Percentiles rank a stretch among this genome's conserved stretches.
These are phyloP conservation scores for Dovyalis caffra DNA, from an alignment of 345 rosid species.

Conservation along the genomic window DNA sequence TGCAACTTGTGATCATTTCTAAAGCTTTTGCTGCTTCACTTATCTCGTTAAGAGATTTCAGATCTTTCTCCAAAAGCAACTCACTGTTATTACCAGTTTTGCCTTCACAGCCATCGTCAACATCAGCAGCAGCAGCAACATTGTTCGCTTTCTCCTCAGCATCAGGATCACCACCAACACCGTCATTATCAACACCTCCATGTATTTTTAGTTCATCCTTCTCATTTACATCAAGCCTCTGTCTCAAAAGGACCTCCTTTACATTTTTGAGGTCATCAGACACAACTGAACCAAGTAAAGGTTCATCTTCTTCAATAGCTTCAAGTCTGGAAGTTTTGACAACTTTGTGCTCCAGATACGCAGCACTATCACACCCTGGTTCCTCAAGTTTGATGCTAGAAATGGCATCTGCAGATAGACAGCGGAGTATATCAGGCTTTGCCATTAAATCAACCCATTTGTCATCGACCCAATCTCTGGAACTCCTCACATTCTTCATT, in stretches of 20 bases:
- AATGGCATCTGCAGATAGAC: slow-evolving; percentile 17
- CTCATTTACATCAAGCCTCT: neutral
- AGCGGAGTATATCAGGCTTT: slow-evolving; percentile 51
- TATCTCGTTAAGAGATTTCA: neutral
- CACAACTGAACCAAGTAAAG: slow-evolving; percentile 3
- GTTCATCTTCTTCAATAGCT: slow-evolving; percentile 40
- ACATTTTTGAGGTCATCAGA: neutral
- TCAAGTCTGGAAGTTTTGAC: slow-evolving; percentile 25
- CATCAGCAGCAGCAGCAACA: neutral
- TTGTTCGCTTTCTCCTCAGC: neutral
- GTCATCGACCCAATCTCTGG: slow-evolving; percentile 80
- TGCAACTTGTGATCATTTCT: neutral
- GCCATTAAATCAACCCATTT: slow-evolving; percentile 70
- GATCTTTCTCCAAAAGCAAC: neutral
- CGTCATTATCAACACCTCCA: neutral
- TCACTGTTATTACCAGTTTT: neutral
- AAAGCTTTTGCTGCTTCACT: neutral
- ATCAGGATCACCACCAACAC: neutral
- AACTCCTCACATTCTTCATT: slow-evolving; percentile 61
- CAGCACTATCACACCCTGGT: neutral
- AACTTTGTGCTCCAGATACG: slow-evolving; percentile 7
- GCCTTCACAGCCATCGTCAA: neutral
- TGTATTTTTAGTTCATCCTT: neutral
- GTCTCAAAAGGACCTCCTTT: neutral
- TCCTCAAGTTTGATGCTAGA: neutral